Evolutionary conservation across 345 rosid species (phyloP).

Genomic region (Orychophragmus violaceus): DNA sequence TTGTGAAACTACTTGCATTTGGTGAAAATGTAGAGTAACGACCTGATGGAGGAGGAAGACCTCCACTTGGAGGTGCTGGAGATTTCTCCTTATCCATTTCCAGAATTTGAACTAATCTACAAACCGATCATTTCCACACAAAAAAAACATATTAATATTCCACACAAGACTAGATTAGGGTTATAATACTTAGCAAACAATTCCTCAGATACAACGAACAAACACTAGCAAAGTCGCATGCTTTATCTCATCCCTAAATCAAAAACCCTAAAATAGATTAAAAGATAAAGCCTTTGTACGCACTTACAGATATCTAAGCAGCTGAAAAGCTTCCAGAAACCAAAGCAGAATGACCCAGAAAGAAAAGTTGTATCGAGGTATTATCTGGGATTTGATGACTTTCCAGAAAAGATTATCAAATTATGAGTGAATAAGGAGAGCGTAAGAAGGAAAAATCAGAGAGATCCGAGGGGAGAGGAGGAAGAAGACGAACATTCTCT

Average conservation of each 20-base stretch:
- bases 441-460: background rate
- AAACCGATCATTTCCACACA: background rate
- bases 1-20: constrained; percentile 32
- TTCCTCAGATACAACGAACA: background rate
- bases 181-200: background rate
- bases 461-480: constrained; percentile 25
- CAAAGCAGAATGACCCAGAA: too few relatives aligned
- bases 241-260: background rate
- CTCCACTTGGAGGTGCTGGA: constrained; percentile 40
- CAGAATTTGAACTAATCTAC: constrained; percentile 25
- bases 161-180: background rate
- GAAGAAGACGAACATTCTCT: constrained; percentile 26
- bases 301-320: too few relatives aligned
- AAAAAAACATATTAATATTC: background rate
- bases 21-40: constrained; percentile 52
- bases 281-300: too few relatives aligned
- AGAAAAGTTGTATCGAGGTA: too few relatives aligned
- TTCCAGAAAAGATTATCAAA: too few relatives aligned
- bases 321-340: too few relatives aligned
- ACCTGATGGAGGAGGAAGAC: constrained; percentile 56
- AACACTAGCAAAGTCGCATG: background rate
- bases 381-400: too few relatives aligned
- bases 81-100: constrained; percentile 77
- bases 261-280: background rate
- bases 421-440: background rate